A percentile compares a stretch with the other conserved stretches of the same genome.
Conservation (phyloP, 2,329 filamentous ascomycete species). For the Trichoderma endophyticum region DNA sequence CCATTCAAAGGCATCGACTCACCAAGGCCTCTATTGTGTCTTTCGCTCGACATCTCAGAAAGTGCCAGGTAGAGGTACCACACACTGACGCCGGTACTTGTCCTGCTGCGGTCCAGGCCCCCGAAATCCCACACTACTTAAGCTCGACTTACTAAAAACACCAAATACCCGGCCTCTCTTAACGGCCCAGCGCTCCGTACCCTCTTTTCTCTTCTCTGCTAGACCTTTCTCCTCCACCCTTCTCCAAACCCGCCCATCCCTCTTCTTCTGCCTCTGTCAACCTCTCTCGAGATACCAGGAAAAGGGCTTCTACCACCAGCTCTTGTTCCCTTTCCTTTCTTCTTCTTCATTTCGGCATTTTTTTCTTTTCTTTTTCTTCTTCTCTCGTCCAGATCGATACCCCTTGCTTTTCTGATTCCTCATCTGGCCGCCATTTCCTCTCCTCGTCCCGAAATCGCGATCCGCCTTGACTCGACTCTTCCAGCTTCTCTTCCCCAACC, state of each 20-base stretch:
- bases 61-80: background rate
- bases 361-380: constrained; percentile 18
- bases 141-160: constrained; percentile 22
- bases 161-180: constrained; percentile 29
- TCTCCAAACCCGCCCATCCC: constrained; percentile 19
- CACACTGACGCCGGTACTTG: background rate
- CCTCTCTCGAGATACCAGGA: constrained; percentile 19
- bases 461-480: background rate
- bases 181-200: background rate
- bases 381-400: constrained; percentile 25
- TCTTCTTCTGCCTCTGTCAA: constrained; percentile 5
- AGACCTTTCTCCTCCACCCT: constrained; percentile 21
- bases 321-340: constrained; percentile 24
- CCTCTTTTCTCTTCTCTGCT: constrained; percentile 15
- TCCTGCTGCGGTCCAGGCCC: constrained; percentile 5
- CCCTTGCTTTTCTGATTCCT: constrained; percentile 24
- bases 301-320: constrained; percentile 18
- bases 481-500: constrained; percentile 25
- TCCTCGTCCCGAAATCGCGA: constrained; percentile 15
- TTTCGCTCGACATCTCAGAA: too few relatives aligned
- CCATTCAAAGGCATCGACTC: too few relatives aligned
- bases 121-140: constrained; percentile 13
- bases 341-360: constrained; percentile 24
- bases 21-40: too few relatives aligned
- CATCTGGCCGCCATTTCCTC: constrained; percentile 27